Evolutionary conservation across 2,329 filamentous ascomycete species (phyloP).

Genomic region (Fusarium lateritium): DNA sequence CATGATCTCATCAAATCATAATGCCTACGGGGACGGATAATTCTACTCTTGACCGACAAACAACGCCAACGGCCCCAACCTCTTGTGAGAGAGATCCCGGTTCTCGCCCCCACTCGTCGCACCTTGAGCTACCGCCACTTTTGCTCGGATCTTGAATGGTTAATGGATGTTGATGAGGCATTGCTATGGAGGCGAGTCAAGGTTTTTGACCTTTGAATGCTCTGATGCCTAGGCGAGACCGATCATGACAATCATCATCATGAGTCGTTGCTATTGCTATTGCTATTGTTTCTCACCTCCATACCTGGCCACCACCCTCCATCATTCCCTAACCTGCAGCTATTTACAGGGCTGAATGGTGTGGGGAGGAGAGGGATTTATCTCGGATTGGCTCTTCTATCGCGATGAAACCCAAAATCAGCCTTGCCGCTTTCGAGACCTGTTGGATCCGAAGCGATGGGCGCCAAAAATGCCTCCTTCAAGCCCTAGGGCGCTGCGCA

Average conservation of each 20-base stretch:
- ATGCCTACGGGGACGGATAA: constrained; percentile 5
- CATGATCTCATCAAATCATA: constrained; percentile 31
- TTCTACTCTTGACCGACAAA: constrained; percentile 17
- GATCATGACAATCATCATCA: background rate
- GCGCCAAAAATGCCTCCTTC: constrained; percentile 30
- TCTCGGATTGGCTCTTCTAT: constrained; percentile 7
- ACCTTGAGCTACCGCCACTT: constrained; percentile 27
- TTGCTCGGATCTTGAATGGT: background rate
- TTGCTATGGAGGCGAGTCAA: constrained; percentile 16
- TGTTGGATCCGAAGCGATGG: constrained; percentile 7
- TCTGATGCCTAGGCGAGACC: background rate
- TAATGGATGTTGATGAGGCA: constrained; percentile 4
- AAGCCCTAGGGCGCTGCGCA: constrained; percentile 21
- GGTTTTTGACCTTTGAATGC: constrained; percentile 3
- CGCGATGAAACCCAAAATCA: constrained; percentile 41
- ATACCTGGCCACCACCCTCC: no score
- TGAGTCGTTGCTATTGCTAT: background rate
- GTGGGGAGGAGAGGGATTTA: constrained; percentile 14
- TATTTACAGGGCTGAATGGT: constrained; percentile 45
- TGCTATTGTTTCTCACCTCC: no score
- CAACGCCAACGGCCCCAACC: constrained; percentile 12
- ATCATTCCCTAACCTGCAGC: background rate
- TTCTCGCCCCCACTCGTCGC: constrained; percentile 37
- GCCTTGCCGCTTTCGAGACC: constrained; percentile 39
- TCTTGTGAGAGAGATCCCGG: constrained; percentile 9